Base-by-base conservation (phyloP, 2,329 filamentous ascomycete species). In the Cladosporium sp. region DNA sequence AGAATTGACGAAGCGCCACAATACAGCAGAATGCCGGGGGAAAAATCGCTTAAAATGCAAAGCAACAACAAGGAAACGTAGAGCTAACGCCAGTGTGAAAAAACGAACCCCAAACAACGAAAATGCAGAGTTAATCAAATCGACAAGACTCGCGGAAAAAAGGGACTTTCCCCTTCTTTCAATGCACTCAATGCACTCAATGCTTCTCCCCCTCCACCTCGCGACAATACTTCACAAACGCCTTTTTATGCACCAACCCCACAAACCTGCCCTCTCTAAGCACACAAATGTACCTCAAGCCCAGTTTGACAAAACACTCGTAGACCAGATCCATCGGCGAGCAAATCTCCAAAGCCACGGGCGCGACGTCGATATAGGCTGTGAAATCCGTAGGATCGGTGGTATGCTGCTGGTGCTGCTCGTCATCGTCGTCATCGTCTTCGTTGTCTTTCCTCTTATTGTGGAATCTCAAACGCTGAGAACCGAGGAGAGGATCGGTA, bases 251-350 rank as follows among this genome's bases (percentile, higher is more conserved):
- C 51, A 88, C 91, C 80, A 99, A 83, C 61, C 94, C 94, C 2
- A 89, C 89, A 74, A 90, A 99, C 60, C 84, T 85, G 22, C 94
- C 94, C 63, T 96, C 86, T 56, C 83, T 83, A 24, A 94, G 77
- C 4, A 97, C 91, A 70, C 94, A 97, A 50, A 99, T 88, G 73
- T 96, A 97, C 61, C 94, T 81, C 63, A 99, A 74, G 1, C 94
- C 94, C 8, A 99, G 79, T 74, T 99, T 99, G 51, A 90, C 89
- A 71, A 97, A 99, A 68, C 91, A 93, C 71, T 99, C 94, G 67
- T 96, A 97, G 3, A 97, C 94, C 37, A 99, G 77, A 70, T 97
- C 92, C 83, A 97, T 92, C 0, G 94, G 90, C 0, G 89, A 94
- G 64, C 87, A 84, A 28, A 96, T 89, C 68, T 99, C 94, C 22